Conservation (phyloP, 805 yeast genomes). For the Kuraishia hungarica region DNA sequence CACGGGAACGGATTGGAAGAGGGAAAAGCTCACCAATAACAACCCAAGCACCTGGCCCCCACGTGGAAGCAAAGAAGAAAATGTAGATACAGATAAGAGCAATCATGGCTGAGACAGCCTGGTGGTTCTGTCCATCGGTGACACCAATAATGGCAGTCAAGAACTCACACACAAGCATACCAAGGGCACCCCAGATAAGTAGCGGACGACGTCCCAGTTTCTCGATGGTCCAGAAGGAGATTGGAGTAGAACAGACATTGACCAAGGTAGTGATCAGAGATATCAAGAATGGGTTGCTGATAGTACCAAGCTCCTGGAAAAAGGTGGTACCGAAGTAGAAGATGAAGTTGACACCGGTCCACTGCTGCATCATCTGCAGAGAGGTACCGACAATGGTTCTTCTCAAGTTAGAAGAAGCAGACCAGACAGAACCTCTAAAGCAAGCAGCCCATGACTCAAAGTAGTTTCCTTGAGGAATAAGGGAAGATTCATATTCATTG, state of each 20-base stretch:
- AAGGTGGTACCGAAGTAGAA: slow-evolving; percentile 70
- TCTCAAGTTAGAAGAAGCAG: slow-evolving; percentile 29
- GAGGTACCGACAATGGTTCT: slow-evolving; percentile 35
- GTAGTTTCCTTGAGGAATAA: slow-evolving; percentile 26
- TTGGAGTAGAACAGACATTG: slow-evolving; percentile 41
- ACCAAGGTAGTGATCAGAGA: slow-evolving; percentile 46
- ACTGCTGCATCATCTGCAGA: slow-evolving; percentile 53
- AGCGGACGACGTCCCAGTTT: slow-evolving; percentile 49
- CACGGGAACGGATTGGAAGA: slow-evolving; percentile 66
- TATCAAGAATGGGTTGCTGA: slow-evolving; percentile 38
- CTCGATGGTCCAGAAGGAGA: slow-evolving; percentile 49
- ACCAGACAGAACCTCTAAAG: slow-evolving; percentile 30
- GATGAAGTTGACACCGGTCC: slow-evolving; percentile 70
- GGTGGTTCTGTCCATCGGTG: slow-evolving; percentile 17
- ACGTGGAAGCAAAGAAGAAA: slow-evolving; percentile 70
- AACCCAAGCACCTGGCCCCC: slow-evolving; percentile 83
- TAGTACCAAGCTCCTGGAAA: slow-evolving; percentile 44
- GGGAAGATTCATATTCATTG: slow-evolving; percentile 33
- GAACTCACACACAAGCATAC: slow-evolving; percentile 46
- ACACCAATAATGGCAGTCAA: slow-evolving; percentile 41
- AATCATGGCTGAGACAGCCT: slow-evolving; percentile 24
- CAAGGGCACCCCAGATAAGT: slow-evolving; percentile 38
- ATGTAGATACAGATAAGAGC: slow-evolving; percentile 51
- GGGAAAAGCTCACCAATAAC: slow-evolving; percentile 57
- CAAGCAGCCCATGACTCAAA: slow-evolving; percentile 32